Evolutionary conservation across 352 stramenopile species (phyloP).

Genomic region (Aphanomyces invadans): DNA sequence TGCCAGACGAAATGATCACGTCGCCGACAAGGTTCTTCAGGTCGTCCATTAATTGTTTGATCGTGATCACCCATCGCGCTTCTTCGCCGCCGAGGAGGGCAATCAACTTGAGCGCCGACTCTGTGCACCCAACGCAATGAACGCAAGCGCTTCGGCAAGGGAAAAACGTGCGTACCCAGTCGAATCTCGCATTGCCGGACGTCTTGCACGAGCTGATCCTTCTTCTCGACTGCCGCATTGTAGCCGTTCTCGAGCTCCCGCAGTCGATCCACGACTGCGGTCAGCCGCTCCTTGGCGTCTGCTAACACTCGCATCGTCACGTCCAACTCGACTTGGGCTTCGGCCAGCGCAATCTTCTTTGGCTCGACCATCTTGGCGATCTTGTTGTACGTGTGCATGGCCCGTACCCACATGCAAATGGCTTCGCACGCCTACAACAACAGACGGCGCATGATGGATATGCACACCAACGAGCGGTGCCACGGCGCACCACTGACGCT

Average conservation of each 20-base stretch:
- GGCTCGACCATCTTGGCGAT: constrained; percentile 89
- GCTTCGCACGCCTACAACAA: constrained; percentile 71
- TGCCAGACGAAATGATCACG: constrained; percentile 84
- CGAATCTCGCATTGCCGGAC: constrained; percentile 78
- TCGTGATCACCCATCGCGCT: constrained; percentile 82
- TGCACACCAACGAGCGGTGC: background rate
- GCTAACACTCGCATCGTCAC: constrained; percentile 80
- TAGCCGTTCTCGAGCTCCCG: constrained; percentile 87
- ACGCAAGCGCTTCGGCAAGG: background rate
- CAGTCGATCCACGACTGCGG: constrained; percentile 81
- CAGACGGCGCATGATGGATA: background rate
- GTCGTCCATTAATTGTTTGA: constrained; percentile 63
- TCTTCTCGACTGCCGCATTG: constrained; percentile 80
- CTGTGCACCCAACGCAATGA: constrained; percentile 29
- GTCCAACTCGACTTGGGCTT: constrained; percentile 78
- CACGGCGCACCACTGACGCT: constrained; percentile 48
- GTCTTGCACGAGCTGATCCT: constrained; percentile 72
- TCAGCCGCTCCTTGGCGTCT: constrained; percentile 72
- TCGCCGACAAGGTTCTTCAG: constrained; percentile 89
- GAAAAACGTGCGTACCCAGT: constrained; percentile 26
- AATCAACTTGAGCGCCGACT: constrained; percentile 87
- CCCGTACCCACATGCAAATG: constrained; percentile 91
- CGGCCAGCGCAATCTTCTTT: constrained; percentile 82
- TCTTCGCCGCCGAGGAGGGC: constrained; percentile 84
- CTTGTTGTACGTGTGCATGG: constrained; percentile 91